A percentile compares a stretch with the other conserved stretches of the same genome.
phyloP scores from a whole-genome alignment of 1,284 basidiomycete genomes.

The Puccinia hordei region DNA sequence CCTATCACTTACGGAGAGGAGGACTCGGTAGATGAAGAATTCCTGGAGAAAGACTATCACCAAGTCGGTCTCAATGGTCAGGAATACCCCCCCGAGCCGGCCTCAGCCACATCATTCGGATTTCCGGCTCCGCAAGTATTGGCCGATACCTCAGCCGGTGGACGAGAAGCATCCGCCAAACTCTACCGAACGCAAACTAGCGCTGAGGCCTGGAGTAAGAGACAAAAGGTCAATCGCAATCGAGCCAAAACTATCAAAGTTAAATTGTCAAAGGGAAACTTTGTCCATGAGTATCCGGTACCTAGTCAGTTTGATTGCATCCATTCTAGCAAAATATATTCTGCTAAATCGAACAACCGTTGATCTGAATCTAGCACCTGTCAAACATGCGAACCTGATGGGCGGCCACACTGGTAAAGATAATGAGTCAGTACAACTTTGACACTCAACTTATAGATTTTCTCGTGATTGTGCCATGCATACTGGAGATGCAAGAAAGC shows the following conservation, averaged over 20 bases:
- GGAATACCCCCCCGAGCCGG: constrained; percentile 10
- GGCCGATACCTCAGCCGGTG: not conserved
- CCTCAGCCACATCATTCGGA: not conserved
- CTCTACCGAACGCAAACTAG: constrained; percentile 35
- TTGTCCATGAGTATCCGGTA: constrained; percentile 47
- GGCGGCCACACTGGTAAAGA: constrained; percentile 31
- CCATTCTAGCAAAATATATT: not conserved
- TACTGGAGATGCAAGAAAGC: too few relatives aligned
- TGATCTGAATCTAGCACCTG: constrained; percentile 15
- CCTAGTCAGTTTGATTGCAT: constrained; percentile 24
- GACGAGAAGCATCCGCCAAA: not conserved
- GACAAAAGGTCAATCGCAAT: constrained; percentile 34
- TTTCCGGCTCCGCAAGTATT: not conserved
- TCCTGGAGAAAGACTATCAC: constrained; percentile 11
- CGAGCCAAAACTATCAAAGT: constrained; percentile 47
- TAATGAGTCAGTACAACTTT: constrained; percentile 17
- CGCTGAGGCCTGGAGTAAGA: constrained; percentile 32
- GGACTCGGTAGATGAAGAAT: constrained; percentile 5
- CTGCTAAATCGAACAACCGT: not conserved
- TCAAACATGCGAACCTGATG: constrained; percentile 33
- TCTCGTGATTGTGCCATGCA: too few relatives aligned
- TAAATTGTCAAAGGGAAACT: constrained; percentile 43
- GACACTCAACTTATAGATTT: too few relatives aligned
- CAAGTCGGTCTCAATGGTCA: not conserved
- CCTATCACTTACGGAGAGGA: not conserved